Percentiles rank a stretch among this genome's conserved stretches.
phyloP scores from a whole-genome alignment of 768 basidiomycete species.

The Artomyces pyxidatus region DNA sequence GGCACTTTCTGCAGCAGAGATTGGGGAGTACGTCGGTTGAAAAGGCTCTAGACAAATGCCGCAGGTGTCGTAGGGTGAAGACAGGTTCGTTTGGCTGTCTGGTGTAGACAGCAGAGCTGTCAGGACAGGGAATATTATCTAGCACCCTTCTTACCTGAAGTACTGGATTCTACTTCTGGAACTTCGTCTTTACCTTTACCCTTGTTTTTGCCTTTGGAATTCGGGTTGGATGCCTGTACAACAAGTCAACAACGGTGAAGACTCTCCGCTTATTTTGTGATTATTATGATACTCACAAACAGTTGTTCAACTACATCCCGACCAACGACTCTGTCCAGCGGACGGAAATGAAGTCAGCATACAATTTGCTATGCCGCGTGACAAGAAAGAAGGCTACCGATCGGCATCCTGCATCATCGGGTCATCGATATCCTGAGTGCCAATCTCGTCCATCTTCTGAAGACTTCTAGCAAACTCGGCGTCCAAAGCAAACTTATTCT shows the following conservation, averaged over 20 bases:
- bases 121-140: neutral
- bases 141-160: constrained; percentile 5
- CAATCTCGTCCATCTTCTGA: constrained; percentile 24
- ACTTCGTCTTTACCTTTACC: constrained; percentile 1
- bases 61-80: constrained; percentile 21
- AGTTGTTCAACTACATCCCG: constrained; percentile 21
- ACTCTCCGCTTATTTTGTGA: neutral
- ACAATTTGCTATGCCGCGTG: neutral
- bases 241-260: neutral
- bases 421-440: constrained; percentile 19
- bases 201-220: constrained; percentile 26
- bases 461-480: constrained; percentile 29
- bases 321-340: constrained; percentile 21
- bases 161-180: neutral
- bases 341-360: neutral
- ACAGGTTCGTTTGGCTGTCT: neutral
- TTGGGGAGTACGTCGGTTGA: constrained; percentile 26
- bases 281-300: constrained; percentile 14
- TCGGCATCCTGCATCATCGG: constrained; percentile 24
- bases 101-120: neutral
- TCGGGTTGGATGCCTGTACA: constrained; percentile 21
- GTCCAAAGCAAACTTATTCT: constrained; percentile 28
- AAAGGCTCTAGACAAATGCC: constrained; percentile 34
- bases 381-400: constrained; percentile 17
- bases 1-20: constrained; percentile 25